Percentiles rank a stretch among this genome's conserved stretches.
These are phyloP conservation scores for Casuarina glauca DNA, from an alignment of 306 rosid species.

Conservation along the genomic window DNA sequence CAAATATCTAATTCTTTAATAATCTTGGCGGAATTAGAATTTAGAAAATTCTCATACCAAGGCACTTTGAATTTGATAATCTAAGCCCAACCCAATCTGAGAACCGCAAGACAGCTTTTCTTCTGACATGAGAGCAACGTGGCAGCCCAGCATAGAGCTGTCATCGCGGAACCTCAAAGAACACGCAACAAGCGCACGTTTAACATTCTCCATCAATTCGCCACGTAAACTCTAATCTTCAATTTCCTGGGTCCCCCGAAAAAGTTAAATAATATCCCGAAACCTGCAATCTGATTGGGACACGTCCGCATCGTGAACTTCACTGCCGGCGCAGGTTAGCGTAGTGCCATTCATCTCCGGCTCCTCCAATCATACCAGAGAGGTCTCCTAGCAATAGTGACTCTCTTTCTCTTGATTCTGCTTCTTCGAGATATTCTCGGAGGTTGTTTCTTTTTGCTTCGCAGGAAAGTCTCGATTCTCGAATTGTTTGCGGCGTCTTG, in stretches of 20 bases:
- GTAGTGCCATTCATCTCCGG: not conserved
- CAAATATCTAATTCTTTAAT: too few relatives aligned
- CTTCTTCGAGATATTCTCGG: not conserved
- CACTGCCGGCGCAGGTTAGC: conserved; percentile 19
- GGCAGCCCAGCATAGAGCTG: not conserved
- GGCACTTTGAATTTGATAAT: too few relatives aligned
- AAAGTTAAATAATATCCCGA: conserved; percentile 11
- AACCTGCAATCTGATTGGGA: conserved; percentile 13
- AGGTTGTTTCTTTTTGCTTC: not conserved
- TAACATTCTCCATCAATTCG: conserved; percentile 10
- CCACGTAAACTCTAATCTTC: conserved; percentile 24
- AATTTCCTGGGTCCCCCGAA: conserved; percentile 8
- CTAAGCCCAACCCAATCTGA: not conserved
- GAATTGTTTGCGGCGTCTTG: not conserved
- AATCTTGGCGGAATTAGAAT: too few relatives aligned
- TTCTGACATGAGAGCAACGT: not conserved
- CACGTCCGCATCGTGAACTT: conserved; percentile 8
- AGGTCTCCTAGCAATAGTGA: not conserved
- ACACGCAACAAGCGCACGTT: not conserved
- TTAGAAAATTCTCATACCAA: too few relatives aligned
- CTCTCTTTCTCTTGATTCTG: not conserved
- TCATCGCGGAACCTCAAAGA: not conserved
- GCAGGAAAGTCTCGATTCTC: not conserved
- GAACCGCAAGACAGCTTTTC: not conserved
- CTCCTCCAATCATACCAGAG: not conserved